Evolutionary conservation across 2,329 filamentous ascomycete genomes (phyloP), one percentile per base, ranked within the genome.

Genomic region (Arachnopeziza araneosa): DNA sequence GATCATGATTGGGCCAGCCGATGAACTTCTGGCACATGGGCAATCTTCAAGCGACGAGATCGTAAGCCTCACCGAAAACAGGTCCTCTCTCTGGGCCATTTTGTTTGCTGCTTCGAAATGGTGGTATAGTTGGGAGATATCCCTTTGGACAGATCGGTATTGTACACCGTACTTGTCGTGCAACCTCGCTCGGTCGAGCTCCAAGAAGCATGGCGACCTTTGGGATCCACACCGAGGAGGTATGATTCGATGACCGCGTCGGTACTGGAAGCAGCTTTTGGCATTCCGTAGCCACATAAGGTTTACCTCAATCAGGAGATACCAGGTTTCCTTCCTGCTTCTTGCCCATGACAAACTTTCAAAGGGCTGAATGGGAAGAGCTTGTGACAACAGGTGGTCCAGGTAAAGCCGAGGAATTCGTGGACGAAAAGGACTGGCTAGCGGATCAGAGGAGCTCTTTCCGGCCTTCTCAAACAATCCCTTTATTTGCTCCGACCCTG

Each of bases 391-490:
- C 57, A 24, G 58, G 55, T 60, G 49, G 52, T 54, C 24, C 61
- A 32, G 44, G 62, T 55, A 52, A 48, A 54, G 49, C 52, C 56
- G 58, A 26, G 50, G 61, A 44, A 61, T 58, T 66, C 67, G 66
- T 68, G 66, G 66, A 63, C 62, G 63, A 66, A 63, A 57, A 63
- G 55, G 63, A 68, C 62, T 67, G 67, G 66, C 57, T 63, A 60
- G 52, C 22, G 50, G 55, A 53, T 24, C 2, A 22, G 21, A 24
- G 50, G 22, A 52, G 50, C 21, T 17, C 50, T 24, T 58, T 49
- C 61, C 52, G 60, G 57, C 62, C 56, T 56, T 60, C 49, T 57
- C 61, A 61, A 66, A 63, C 61, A 50, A 48, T 58, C 57, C 56
- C 54, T 60, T 64, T 57, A 61, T 64, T 60, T 55, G 60, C 52